Evolutionary conservation across 176 grass and related monocot genomes (phyloP), one percentile per base, ranked within the genome.

Genomic region (Triticum monococcum): DNA sequence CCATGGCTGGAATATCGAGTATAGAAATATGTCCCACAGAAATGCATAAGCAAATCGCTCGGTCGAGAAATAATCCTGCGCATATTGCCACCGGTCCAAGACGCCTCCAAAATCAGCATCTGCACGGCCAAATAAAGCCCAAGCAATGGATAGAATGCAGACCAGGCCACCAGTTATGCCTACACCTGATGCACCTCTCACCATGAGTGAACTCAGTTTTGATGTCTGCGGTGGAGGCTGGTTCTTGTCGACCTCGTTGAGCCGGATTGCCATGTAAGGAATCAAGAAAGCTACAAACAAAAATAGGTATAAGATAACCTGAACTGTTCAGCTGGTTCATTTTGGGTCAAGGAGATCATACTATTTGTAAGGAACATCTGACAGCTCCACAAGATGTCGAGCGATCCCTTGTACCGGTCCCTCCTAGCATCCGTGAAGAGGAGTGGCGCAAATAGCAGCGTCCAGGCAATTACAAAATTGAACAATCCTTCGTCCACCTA

Each of bases 291-390:
- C 96, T 98, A 64, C 40, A 70, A 52, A 38, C 6, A 45, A 80
- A 82, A 72, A 67, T 23, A 18, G 45, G 9, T 26, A 52, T 87
- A 9, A 80, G 61, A 52, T 56, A 86, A 23, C 20, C n/a, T 69
- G 69, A 75, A 24, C 35, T 38, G 2, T 23, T 65, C 17, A 8
- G 38, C 46, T 12, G 50, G 3, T 7, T 33, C 20, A 67, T 6
- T 65, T 80, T 66, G 40, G 54, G 76, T 31, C 57, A 87, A n/a
- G n/a, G 18, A 56, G 43, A 69, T 81, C 88, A 77, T 98, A 98
- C 96, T 92, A n/a, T 98, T 98, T 61, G 96, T 98, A 81, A 98
- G 96, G 83, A 98, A 98, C 96, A 98, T 95, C 86, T 98, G 96
- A 80, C 71, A 89, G 37, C 91, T 82, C 96, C 96, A 98, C 83